Percentiles rank a stretch among this genome's conserved stretches.
Conservation (phyloP, 768 basidiomycete genomes). For the Leccinum fibrillosum region DNA sequence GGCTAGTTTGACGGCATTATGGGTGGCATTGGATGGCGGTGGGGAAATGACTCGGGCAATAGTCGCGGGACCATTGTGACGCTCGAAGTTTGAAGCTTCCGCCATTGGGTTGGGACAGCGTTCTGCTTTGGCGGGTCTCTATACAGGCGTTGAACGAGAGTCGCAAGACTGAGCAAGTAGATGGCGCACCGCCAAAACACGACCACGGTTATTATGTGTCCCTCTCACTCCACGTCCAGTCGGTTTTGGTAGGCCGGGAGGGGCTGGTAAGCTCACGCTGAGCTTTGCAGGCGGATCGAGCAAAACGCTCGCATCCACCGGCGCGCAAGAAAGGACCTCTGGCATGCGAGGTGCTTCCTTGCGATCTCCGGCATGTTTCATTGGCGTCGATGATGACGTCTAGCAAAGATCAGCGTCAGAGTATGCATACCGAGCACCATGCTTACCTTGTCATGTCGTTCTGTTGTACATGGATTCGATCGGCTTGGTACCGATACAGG, state of each 20-base stretch:
- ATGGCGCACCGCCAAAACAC: slow-evolving; percentile 3
- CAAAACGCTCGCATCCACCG: not conserved
- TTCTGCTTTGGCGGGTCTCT: slow-evolving; percentile 3
- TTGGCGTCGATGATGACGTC: slow-evolving; percentile 3
- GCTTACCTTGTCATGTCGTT: slow-evolving; percentile 3
- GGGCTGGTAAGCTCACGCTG: slow-evolving; percentile 4
- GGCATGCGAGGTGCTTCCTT: not conserved
- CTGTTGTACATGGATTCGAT: not conserved
- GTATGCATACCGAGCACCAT: not conserved
- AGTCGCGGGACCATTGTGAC: slow-evolving; percentile 1
- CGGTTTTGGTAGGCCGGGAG: slow-evolving; percentile 10
- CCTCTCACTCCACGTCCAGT: not conserved
- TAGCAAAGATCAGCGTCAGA: slow-evolving; percentile 2
- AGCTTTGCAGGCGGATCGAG: not conserved
- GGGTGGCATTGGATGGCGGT: not conserved
- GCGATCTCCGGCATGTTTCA: not conserved
- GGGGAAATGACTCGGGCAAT: slow-evolving; percentile 5
- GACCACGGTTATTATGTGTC: not conserved
- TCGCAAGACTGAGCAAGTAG: not conserved
- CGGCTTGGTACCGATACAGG: not conserved
- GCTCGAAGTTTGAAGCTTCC: not conserved
- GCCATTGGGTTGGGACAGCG: not conserved
- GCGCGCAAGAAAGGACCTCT: not conserved
- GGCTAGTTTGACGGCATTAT: slow-evolving; percentile 12
- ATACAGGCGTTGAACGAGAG: not conserved